A percentile compares a stretch with the other conserved stretches of the same genome.
These are phyloP conservation scores for Phialocephala subalpina DNA, from an alignment of 2,329 filamentous ascomycete species.

Conservation along the genomic window DNA sequence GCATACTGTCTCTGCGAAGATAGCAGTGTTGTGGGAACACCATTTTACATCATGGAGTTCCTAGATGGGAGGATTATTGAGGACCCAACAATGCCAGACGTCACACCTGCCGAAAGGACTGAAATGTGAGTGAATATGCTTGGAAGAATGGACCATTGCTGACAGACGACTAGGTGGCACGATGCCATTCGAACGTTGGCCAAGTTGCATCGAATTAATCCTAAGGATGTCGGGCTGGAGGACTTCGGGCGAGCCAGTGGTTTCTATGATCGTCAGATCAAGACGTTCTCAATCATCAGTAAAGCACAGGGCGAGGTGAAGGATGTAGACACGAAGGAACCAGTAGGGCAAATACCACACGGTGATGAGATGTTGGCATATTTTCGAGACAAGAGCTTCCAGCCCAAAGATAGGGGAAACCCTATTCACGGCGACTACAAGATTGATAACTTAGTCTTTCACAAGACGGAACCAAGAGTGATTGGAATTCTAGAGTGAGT, in stretches of 20 bases:
- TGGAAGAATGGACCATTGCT: conserved; percentile 5
- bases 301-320: conserved; percentile 76
- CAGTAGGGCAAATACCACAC: conserved; percentile 84
- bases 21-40: conserved; percentile 78
- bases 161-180: conserved; percentile 67
- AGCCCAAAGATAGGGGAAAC: conserved; percentile 79
- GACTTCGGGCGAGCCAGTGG: conserved; percentile 76
- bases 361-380: conserved; percentile 82
- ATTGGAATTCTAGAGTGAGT: conserved; percentile 89
- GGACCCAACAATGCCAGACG: conserved; percentile 81
- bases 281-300: conserved; percentile 82
- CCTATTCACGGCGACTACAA: conserved; percentile 97
- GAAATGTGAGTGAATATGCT: conserved; percentile 65
- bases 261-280: conserved; percentile 88
- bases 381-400: conserved; percentile 72
- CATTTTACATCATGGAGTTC: conserved; percentile 98
- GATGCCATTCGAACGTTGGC: conserved; percentile 85
- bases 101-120: conserved; percentile 71
- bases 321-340: conserved; percentile 78
- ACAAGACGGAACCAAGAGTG: conserved; percentile 85
- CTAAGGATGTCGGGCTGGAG: conserved; percentile 71
- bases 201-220: conserved; percentile 80
- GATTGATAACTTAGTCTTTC: conserved; percentile 90
- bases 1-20: conserved; percentile 90
- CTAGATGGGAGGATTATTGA: conserved; percentile 93